phyloP scores from a whole-genome alignment of 169 alveolate genomes.

The Plasmodium coatneyi region DNA sequence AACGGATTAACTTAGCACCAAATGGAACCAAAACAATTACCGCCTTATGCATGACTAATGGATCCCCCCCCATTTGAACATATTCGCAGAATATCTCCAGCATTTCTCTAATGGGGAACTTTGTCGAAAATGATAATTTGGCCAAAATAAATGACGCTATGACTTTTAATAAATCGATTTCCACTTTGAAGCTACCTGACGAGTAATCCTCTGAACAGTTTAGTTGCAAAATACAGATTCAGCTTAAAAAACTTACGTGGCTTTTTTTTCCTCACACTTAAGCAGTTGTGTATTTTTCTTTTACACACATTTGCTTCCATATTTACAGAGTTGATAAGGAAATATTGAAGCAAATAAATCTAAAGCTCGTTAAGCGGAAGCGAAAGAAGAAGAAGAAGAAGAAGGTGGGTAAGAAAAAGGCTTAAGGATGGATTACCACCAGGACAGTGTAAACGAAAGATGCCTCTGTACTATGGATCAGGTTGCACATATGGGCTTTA shows the following conservation, averaged over 20 bases:
- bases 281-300: neutral
- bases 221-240: neutral
- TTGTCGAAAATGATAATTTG: constrained; percentile 29
- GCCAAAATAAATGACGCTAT: constrained; percentile 59
- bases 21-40: neutral
- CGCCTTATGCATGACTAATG: neutral
- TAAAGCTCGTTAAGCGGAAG: constrained; percentile 52
- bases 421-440: neutral
- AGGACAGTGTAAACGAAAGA: neutral
- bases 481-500: neutral
- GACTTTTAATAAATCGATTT: constrained; percentile 45
- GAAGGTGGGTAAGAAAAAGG: constrained; percentile 11
- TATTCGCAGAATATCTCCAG: constrained; percentile 35
- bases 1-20: neutral
- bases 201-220: constrained; percentile 16
- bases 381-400: constrained; percentile 61
- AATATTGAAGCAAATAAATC: constrained; percentile 53
- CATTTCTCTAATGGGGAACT: constrained; percentile 44
- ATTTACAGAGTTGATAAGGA: constrained; percentile 43
- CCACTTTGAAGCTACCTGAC: constrained; percentile 47
- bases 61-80: neutral
- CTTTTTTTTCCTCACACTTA: neutral
- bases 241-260: neutral
- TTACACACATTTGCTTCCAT: neutral
- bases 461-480: neutral